Evolutionary conservation across 73 alveolate species (phyloP).

Genomic region (Paramecium primaurelia): DNA sequence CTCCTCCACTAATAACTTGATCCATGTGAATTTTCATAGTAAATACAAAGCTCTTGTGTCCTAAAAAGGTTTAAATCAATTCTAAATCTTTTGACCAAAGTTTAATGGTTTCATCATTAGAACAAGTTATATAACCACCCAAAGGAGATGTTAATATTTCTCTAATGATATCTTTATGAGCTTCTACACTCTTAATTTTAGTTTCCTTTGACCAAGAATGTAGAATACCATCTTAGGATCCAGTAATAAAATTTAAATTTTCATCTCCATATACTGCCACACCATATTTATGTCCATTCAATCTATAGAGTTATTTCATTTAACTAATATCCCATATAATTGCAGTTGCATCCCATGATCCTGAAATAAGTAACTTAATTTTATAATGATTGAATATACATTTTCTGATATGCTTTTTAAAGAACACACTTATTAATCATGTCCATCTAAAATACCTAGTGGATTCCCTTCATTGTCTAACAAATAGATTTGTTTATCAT

Average conservation of each 20-base stretch:
- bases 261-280: constrained; percentile 89
- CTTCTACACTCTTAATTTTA: constrained; percentile 76
- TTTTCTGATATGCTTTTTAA: neutral
- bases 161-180: constrained; percentile 95
- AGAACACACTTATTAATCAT: constrained; percentile 83
- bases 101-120: constrained; percentile 94
- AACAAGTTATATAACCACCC: constrained; percentile 88
- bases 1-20: constrained; percentile 87
- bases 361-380: constrained; percentile 77
- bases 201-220: constrained; percentile 68
- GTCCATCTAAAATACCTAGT: constrained; percentile 84
- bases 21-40: constrained; percentile 70
- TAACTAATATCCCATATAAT: constrained; percentile 92
- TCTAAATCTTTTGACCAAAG: constrained; percentile 88
- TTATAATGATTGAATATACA: neutral
- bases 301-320: constrained; percentile 66
- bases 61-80: constrained; percentile 75
- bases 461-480: constrained; percentile 90
- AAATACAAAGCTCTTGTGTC: constrained; percentile 95
- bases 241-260: constrained; percentile 84
- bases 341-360: constrained; percentile 99
- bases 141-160: constrained; percentile 78
- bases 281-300: constrained; percentile 97
- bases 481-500: constrained; percentile 85
- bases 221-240: constrained; percentile 90